phyloP scores from a whole-genome alignment of 805 yeast genomes.

The Diddensiella santjacobensis region DNA sequence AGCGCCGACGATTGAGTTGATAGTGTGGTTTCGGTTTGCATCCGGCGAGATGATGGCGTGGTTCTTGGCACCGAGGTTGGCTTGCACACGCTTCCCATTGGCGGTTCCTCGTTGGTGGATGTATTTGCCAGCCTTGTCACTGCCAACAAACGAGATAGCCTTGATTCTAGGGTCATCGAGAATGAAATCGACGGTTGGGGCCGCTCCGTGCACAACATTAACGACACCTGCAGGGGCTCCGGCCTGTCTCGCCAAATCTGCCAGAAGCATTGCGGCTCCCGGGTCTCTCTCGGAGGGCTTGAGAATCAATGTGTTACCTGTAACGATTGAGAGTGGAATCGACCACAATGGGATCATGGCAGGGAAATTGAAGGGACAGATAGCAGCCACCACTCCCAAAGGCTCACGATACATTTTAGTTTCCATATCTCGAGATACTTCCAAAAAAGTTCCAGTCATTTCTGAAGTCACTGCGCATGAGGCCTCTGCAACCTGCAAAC shows the following conservation, averaged over 20 bases:
- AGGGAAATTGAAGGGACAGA: conserved; percentile 79
- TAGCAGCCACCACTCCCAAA: conserved; percentile 71
- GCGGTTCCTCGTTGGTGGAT: conserved; percentile 63
- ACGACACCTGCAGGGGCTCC: conserved; percentile 74
- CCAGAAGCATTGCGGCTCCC: conserved; percentile 73
- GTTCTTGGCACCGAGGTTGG: conserved; percentile 76
- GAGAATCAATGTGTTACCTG: conserved; percentile 70
- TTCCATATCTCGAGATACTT: conserved; percentile 71
- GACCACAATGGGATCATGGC: conserved; percentile 79
- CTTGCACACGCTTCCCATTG: conserved; percentile 71
- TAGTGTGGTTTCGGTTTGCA: conserved; percentile 59
- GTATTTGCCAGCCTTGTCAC: conserved; percentile 73
- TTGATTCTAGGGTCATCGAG: conserved; percentile 69
- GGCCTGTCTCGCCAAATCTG: conserved; percentile 67
- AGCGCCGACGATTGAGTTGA: conserved; percentile 67
- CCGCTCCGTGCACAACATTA: conserved; percentile 70
- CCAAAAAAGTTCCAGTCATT: conserved; percentile 58
- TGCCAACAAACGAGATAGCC: conserved; percentile 77
- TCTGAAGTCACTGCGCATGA: conserved; percentile 62
- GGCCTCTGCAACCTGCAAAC: conserved; percentile 75
- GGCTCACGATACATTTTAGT: conserved; percentile 70
- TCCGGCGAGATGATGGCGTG: conserved; percentile 72
- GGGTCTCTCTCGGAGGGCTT: conserved; percentile 75
- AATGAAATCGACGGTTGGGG: conserved; percentile 65
- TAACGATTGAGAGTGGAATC: conserved; percentile 56